A percentile compares a stretch with the other conserved stretches of the same genome.
Conservation (phyloP, 805 yeast species). For the Brettanomyces nanus region DNA sequence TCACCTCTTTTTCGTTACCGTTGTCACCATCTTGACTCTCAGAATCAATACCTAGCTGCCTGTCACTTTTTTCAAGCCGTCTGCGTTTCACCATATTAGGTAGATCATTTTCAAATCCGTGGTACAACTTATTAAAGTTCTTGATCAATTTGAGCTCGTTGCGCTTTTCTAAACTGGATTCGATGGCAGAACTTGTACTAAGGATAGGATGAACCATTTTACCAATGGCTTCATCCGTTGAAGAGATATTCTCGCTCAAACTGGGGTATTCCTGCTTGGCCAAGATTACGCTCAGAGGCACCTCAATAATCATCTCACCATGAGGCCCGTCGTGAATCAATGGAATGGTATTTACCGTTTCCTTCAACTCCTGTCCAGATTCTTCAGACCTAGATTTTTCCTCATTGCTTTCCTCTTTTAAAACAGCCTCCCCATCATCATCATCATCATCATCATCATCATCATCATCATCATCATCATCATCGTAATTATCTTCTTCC, state of each 20-base stretch:
- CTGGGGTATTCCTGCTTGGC: constrained; percentile 25
- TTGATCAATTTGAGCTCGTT: constrained; percentile 37
- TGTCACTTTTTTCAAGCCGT: constrained; percentile 73
- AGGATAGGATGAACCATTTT: constrained; percentile 28
- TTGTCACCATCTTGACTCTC: constrained; percentile 11
- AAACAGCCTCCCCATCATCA: constrained; percentile 1
- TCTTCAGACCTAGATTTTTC: constrained; percentile 27
- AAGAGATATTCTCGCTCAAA: constrained; percentile 14
- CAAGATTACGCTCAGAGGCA: constrained; percentile 14
- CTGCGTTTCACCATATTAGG: constrained; percentile 71
- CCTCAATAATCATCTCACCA: constrained; percentile 11
- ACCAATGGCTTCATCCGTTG: constrained; percentile 25
- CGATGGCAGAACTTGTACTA: constrained; percentile 28
- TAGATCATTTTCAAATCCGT: constrained; percentile 65
- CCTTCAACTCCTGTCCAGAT: constrained; percentile 5
- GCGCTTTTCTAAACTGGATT: constrained; percentile 34
- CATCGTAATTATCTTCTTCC: background rate
- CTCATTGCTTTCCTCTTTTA: constrained; percentile 25
- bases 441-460: constrained; percentile 1
- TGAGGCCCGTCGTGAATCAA: constrained; percentile 4
- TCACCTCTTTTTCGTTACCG: constrained; percentile 8
- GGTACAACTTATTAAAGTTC: constrained; percentile 67
- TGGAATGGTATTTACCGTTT: background rate
- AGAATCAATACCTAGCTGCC: constrained; percentile 41
- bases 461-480: constrained; percentile 3